A percentile compares a stretch with the other conserved stretches of the same genome.
Conservation (phyloP, 148 eudicot species). For the Chenopodium berlandieri region DNA sequence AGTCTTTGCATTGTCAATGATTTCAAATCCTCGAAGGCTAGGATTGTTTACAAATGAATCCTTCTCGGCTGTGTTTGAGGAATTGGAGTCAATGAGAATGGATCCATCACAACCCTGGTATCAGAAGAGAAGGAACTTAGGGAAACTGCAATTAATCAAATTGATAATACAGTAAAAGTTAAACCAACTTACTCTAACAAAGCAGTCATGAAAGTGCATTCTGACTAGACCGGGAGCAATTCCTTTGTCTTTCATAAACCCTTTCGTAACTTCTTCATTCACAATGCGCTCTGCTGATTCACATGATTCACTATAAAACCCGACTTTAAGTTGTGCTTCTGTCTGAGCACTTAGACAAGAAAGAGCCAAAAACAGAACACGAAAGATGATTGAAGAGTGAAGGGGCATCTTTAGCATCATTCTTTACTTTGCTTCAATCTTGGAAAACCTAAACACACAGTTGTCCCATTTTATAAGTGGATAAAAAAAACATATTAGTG, state of each 20-base stretch:
- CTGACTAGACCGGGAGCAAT: constrained; percentile 54
- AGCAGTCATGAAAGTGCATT: constrained; percentile 70
- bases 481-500: neutral
- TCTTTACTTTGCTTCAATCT: neutral
- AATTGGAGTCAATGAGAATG: constrained; percentile 67
- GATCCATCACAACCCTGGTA: constrained; percentile 83
- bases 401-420: constrained; percentile 2
- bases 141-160: neutral
- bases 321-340: constrained; percentile 52
- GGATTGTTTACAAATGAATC: constrained; percentile 64
- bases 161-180: neutral
- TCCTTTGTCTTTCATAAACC: constrained; percentile 30
- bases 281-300: constrained; percentile 41
- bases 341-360: constrained; percentile 13
- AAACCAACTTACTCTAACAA: constrained; percentile 49
- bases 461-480: constrained; percentile 19
- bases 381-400: constrained; percentile 12
- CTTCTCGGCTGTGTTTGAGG: constrained; percentile 67
- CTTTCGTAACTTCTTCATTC: constrained; percentile 42
- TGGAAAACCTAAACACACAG: neutral
- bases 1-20: constrained; percentile 70
- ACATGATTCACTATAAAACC: constrained; percentile 45
- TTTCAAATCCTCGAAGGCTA: constrained; percentile 71
- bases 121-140: neutral
- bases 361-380: constrained; percentile 25